Conservation (phyloP, 1,284 basidiomycete species). For the Boletus albobrunnescens region DNA sequence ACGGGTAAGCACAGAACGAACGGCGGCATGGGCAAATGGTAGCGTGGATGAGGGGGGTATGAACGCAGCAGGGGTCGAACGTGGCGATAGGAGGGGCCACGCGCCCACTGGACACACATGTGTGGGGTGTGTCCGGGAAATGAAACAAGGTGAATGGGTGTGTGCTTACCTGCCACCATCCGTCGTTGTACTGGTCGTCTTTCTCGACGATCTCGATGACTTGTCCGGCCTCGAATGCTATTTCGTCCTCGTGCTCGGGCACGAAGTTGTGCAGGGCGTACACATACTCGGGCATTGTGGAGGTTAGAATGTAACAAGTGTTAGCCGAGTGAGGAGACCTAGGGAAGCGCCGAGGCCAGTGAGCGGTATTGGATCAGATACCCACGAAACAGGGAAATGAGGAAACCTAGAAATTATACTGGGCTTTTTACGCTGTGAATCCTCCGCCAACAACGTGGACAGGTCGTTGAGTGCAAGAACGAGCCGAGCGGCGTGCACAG, state of each 20-base stretch:
- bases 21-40: constrained; percentile 19
- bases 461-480: constrained; percentile 12
- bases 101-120: constrained; percentile 3
- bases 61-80: constrained; percentile 11
- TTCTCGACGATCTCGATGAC: constrained; percentile 87
- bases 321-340: not conserved
- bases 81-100: constrained; percentile 13
- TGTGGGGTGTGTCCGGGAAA: constrained; percentile 7
- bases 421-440: constrained; percentile 3
- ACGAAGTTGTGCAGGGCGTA: constrained; percentile 83
- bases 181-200: constrained; percentile 92
- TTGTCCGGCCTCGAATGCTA: constrained; percentile 84
- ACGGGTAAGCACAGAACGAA: constrained; percentile 23
- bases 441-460: constrained; percentile 5
- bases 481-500: not conserved
- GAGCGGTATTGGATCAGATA: no score
- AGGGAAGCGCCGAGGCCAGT: no score
- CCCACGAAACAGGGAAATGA: not conserved
- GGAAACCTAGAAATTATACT: not conserved
- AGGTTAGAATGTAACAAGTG: not conserved
- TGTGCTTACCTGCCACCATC: constrained; percentile 94
- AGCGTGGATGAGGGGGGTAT: constrained; percentile 17
- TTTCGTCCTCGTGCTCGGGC: constrained; percentile 93
- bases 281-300: constrained; percentile 52
- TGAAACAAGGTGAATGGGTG: constrained; percentile 19